Percentiles rank a stretch among this genome's conserved stretches.
Evolutionary conservation across 805 yeast species (phyloP).

Genomic region (Candida sanyiensis): DNA sequence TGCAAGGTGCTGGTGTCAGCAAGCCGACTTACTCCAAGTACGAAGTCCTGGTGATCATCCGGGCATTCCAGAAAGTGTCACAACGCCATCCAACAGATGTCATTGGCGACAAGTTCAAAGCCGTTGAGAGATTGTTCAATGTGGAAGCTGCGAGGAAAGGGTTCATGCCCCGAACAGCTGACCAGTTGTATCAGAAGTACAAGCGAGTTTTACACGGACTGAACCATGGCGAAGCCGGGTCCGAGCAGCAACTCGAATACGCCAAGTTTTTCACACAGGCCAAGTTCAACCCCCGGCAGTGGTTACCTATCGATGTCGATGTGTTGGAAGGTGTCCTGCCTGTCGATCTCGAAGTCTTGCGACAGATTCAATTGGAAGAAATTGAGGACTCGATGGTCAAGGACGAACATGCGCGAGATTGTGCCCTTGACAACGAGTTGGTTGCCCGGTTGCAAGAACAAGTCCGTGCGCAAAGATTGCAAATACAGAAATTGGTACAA

Average conservation of each 20-base stretch:
- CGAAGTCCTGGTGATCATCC: conserved; percentile 23
- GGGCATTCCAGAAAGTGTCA: conserved; percentile 18
- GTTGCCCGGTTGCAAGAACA: too few species aligned
- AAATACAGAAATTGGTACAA: too few species aligned
- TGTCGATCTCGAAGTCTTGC: conserved; percentile 6
- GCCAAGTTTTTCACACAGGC: conserved; percentile 16
- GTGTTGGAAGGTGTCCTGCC: conserved; percentile 13
- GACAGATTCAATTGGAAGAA: conserved; percentile 14
- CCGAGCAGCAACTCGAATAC: conserved; percentile 16
- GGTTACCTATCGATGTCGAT: conserved; percentile 19
- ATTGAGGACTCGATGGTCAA: conserved; percentile 17
- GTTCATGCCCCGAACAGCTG: conserved; percentile 23
- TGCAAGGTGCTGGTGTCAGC: conserved; percentile 25
- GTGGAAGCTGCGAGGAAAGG: conserved; percentile 20
- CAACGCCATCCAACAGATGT: conserved; percentile 20
- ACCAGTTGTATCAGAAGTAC: conserved; percentile 26
- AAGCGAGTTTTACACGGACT: conserved; percentile 24
- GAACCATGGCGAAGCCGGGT: conserved; percentile 20
- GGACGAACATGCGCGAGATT: too few species aligned
- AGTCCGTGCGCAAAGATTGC: too few species aligned
- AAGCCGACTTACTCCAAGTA: conserved; percentile 25
- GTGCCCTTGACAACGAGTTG: too few species aligned
- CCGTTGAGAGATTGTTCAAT: conserved; percentile 20
- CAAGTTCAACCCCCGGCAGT: conserved; percentile 20
- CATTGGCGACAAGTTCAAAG: conserved; percentile 21